Percentiles rank a stretch among this genome's conserved stretches.
phyloP scores from a whole-genome alignment of 306 rosid genomes.

The Quercus ilex region DNA sequence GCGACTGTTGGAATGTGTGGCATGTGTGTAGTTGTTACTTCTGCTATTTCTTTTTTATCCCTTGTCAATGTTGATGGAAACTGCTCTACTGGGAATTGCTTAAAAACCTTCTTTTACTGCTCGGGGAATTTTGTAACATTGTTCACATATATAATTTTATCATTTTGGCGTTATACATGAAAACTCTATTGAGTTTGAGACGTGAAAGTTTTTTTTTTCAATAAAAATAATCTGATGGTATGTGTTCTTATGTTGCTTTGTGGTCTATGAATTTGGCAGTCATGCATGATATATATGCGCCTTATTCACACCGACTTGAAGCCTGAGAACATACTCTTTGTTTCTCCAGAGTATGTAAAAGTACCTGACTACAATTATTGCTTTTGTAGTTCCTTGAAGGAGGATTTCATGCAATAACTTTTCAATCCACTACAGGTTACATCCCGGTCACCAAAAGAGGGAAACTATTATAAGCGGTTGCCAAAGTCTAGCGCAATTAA shows the following conservation, averaged over 20 bases:
- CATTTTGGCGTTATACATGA: no score
- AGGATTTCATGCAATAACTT: no score
- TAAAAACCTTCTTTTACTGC: no score
- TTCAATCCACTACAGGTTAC: no score
- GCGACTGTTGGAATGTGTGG: conserved; percentile 99
- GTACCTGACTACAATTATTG: conserved; percentile 56
- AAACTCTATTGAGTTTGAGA: no score
- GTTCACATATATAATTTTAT: no score
- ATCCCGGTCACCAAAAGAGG: conserved; percentile 56
- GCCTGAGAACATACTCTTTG: conserved; percentile 84
- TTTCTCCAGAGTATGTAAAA: conserved; percentile 64
- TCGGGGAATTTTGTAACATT: no score
- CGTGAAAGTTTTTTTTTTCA: background rate
- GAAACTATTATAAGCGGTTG: conserved; percentile 65
- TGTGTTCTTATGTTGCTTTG: background rate
- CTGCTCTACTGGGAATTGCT: no score
- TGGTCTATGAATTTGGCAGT: conserved; percentile 48
- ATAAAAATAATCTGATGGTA: background rate
- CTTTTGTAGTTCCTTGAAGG: no score
- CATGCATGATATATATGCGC: conserved; percentile 67
- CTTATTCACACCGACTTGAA: conserved; percentile 91
- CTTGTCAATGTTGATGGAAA: no score
- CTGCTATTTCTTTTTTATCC: conserved; percentile 31
- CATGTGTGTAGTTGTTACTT: conserved; percentile 92
- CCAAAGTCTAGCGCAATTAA: conserved; percentile 89